Conservation (phyloP, 2,329 filamentous ascomycete species). For the Epichloe gansuensis region DNA sequence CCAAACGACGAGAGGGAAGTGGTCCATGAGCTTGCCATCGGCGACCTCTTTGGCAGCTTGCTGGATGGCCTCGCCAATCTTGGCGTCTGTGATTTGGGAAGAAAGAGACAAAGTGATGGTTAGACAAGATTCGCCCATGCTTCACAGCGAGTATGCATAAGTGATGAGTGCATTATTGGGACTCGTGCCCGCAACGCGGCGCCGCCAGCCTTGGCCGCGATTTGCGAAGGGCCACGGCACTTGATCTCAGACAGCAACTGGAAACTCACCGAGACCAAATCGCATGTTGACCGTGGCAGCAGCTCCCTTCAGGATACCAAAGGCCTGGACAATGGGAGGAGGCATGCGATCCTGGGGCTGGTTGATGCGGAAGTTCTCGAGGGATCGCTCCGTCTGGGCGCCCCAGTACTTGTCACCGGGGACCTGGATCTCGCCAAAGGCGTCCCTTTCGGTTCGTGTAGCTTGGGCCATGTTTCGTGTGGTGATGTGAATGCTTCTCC, state of each 20-base stretch:
- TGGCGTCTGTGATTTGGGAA: constrained; percentile 32
- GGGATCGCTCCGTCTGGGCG: constrained; percentile 88
- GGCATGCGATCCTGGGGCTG: constrained; percentile 99
- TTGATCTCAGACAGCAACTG: too few relatives aligned
- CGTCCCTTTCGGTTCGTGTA: constrained; percentile 84
- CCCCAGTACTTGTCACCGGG: constrained; percentile 94
- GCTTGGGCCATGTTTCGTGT: constrained; percentile 15
- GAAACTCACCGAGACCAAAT: constrained; percentile 60
- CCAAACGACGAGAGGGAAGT: constrained; percentile 98
- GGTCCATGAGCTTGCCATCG: constrained; percentile 82
- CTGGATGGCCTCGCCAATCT: constrained; percentile 84
- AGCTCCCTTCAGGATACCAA: constrained; percentile 94
- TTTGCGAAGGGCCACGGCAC: too few relatives aligned
- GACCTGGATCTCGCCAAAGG: constrained; percentile 94
- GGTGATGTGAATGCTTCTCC: constrained; percentile 10
- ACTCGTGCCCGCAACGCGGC: not conserved
- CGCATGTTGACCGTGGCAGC: constrained; percentile 92
- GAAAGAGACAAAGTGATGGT: not conserved
- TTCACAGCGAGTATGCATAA: not conserved
- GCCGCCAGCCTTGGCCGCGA: too few relatives aligned
- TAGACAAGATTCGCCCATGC: not conserved
- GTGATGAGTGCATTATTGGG: not conserved
- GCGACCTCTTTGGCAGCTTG: constrained; percentile 90
- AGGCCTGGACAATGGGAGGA: constrained; percentile 77
- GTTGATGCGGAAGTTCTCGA: constrained; percentile 98